phyloP scores from a whole-genome alignment of 805 yeast species.

The Pichia insulana region DNA sequence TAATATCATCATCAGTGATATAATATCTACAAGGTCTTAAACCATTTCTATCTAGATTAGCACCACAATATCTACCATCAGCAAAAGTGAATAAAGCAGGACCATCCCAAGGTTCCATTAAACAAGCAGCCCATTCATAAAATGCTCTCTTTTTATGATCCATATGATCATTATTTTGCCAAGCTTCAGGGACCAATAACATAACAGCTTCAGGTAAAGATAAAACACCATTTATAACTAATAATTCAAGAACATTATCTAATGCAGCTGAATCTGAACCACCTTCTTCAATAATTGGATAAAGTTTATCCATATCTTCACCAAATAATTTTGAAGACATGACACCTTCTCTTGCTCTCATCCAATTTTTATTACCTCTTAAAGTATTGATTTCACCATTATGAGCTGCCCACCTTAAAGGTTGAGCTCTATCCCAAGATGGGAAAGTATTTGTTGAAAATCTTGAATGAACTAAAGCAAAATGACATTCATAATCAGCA shows the following conservation, averaged over 20 bases:
- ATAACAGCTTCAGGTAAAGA: conserved; percentile 95
- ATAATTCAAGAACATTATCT: conserved; percentile 87
- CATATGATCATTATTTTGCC: conserved; percentile 84
- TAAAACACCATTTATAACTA: conserved; percentile 84
- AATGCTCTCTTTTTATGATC: conserved; percentile 90
- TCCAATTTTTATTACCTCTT: conserved; percentile 98
- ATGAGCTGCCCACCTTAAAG: conserved; percentile 94
- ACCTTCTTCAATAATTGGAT: conserved; percentile 96
- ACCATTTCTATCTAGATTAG: conserved; percentile 94
- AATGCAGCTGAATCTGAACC: conserved; percentile 98
- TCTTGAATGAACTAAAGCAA: conserved; percentile 94
- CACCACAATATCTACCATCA: conserved; percentile 97
- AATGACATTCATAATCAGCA: conserved; percentile 88
- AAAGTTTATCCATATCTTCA: conserved; percentile 81
- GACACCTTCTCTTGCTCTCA: conserved; percentile 97
- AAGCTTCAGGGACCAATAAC: conserved; percentile 96
- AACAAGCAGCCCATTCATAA: conserved; percentile 98
- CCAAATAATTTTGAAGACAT: conserved; percentile 84
- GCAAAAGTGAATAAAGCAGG: conserved; percentile 96
- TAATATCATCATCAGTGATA: conserved; percentile 87
- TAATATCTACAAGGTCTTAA: conserved; percentile 97
- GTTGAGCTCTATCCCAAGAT: conserved; percentile 99
- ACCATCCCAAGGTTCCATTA: conserved; percentile 99
- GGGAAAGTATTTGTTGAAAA: conserved; percentile 98
- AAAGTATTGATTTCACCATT: conserved; percentile 97